Conservation (phyloP, 1,284 basidiomycete species). For the Cystobasidium slooffiae region DNA sequence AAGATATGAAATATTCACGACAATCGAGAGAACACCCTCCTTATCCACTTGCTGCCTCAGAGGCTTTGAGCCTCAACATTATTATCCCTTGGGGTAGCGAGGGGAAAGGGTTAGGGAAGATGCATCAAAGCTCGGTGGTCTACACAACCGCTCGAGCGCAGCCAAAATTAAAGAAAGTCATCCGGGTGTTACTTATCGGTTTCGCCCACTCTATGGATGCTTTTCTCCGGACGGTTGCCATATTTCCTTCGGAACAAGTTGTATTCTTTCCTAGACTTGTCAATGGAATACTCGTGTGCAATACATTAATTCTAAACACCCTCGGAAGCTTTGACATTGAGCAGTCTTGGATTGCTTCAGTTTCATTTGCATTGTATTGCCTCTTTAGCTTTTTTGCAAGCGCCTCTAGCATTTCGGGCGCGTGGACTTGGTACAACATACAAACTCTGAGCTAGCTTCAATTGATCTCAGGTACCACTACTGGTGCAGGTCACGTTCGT, state of each 20-base stretch:
- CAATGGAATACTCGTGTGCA: not conserved
- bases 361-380: too few species aligned
- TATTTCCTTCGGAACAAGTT: not conserved
- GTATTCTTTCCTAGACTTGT: not conserved
- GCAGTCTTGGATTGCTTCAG: too few species aligned
- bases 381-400: too few species aligned
- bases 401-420: too few species aligned
- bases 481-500: too few species aligned
- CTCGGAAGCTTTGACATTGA: too few species aligned
- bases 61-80: conserved; percentile 6
- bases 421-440: too few species aligned
- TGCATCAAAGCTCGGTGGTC: conserved; percentile 24
- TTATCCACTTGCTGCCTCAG: conserved; percentile 40
- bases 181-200: not conserved
- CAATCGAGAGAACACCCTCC: conserved; percentile 3
- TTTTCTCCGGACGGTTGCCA: conserved; percentile 18
- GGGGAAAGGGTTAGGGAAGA: conserved; percentile 35
- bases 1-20: not conserved
- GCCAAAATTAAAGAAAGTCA: conserved; percentile 1
- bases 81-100: conserved; percentile 26
- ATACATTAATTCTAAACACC: not conserved
- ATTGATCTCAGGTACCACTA: not conserved
- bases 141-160: conserved; percentile 25
- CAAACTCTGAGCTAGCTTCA: too few species aligned
- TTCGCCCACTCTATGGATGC: not conserved